phyloP scores from a whole-genome alignment of 1,284 basidiomycete species.

The Ustilago bromivora region DNA sequence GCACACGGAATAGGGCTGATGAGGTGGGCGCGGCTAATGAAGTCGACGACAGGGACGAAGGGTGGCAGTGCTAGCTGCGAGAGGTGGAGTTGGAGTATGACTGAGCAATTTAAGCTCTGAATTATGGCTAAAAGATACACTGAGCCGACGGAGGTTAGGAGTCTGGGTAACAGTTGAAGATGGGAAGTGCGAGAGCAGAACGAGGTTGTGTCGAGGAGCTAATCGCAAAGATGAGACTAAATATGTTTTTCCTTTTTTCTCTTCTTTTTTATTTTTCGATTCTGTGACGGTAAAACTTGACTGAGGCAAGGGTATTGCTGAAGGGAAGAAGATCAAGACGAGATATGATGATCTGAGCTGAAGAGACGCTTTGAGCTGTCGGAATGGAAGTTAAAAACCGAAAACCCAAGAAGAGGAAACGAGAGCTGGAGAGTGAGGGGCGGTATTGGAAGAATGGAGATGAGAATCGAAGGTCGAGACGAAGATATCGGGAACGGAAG shows the following conservation, averaged over 20 bases:
- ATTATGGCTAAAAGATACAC: background rate
- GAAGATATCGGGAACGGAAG: slow-evolving; percentile 2
- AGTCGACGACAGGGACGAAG: background rate
- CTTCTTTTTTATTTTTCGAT: background rate
- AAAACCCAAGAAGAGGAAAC: slow-evolving; percentile 7
- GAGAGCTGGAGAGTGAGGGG: background rate
- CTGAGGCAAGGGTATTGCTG: background rate
- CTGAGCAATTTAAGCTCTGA: background rate
- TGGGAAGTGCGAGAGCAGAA: background rate
- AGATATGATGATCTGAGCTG: background rate
- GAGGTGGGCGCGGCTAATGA: background rate
- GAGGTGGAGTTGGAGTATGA: background rate
- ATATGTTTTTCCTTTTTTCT: slow-evolving; percentile 1
- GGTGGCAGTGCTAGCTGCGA: slow-evolving; percentile 10
- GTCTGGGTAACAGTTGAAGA: background rate
- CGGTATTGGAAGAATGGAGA: background rate
- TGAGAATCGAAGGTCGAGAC: slow-evolving; percentile 5
- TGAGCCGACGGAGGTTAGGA: background rate
- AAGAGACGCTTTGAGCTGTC: background rate
- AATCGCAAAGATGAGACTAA: background rate
- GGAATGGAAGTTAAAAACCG: background rate
- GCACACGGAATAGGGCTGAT: background rate
- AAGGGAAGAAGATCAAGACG: background rate
- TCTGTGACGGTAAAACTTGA: background rate
- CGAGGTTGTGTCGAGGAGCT: slow-evolving; percentile 2